Base-by-base conservation (phyloP, 805 yeast species). In the Kluyveromyces starmeri region DNA sequence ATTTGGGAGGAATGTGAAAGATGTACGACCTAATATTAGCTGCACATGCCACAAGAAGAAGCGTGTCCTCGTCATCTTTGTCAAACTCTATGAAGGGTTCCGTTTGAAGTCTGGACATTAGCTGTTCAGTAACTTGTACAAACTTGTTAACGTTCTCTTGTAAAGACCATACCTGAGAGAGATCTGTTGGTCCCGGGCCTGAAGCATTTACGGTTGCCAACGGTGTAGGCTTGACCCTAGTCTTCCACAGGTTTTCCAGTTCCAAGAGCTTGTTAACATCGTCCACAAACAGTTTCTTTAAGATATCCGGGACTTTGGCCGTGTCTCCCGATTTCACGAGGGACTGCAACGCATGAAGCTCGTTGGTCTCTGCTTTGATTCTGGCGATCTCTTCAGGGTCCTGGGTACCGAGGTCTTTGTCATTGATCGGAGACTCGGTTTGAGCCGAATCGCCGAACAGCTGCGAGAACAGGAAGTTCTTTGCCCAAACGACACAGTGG, bases 401-500 rank as follows among this genome's bases (percentile, higher is more conserved):
- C 20, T 73, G 77, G 5, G 80, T 73, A 21, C 83, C 89, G 38
- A 72, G 61, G 17, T 67, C 69, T 22, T 55, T 55, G 24, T 45
- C 55, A 16, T 49, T 37, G 9, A 47, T 46, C 4, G 53, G 49
- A 37, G 48, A 48, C 28, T 46, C 55, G 30, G 32, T 48, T 15
- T 37, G 55, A 8, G 59, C 59, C 32, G 64, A 67, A 31, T 74
- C 75, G 14, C 75, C 77, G 53, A 86, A 89, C 23, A 92, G 63
- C 50, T 85, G 94, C 16, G 73, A 68, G 52, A 92, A 86, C 34
- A 92, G 60, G 51, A 84, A 94, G 47, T 82, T 84, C 53, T 92
- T 92, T 7, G 96, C 94, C 99, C 99, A 92, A 1, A 94, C 95
- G 17, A 92, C 79, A 56, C 96, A 86, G 53, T 92, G 99, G 5